Percentiles rank a stretch among this genome's conserved stretches.
These are phyloP conservation scores for Cyclotella distinguenda DNA, from an alignment of 108 stramenopile genomes.

Conservation along the genomic window DNA sequence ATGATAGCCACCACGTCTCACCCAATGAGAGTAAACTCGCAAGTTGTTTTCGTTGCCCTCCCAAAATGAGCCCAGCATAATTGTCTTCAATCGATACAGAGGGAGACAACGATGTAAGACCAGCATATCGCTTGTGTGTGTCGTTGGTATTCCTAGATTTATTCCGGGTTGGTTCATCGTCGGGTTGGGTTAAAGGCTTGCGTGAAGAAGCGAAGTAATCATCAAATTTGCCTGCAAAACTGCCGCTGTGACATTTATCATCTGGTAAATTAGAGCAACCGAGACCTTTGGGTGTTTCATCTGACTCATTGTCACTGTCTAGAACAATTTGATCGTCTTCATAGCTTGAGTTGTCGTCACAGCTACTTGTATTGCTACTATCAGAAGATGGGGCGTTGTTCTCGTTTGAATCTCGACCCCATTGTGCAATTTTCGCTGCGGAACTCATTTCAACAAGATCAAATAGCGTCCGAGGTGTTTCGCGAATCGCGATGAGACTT, in stretches of 20 bases:
- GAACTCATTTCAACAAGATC: constrained; percentile 71
- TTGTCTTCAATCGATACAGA: constrained; percentile 49
- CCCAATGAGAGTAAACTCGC: constrained; percentile 47
- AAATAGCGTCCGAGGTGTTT: constrained; percentile 32
- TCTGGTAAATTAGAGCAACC: constrained; percentile 43
- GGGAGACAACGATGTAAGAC: constrained; percentile 68
- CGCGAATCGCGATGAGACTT: background rate
- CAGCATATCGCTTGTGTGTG: constrained; percentile 32
- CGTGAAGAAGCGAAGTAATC: constrained; percentile 33
- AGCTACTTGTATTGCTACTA: constrained; percentile 28
- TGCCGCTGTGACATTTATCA: background rate
- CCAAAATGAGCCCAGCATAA: constrained; percentile 45
- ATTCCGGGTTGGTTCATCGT: background rate
- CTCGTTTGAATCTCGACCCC: constrained; percentile 50
- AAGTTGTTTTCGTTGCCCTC: constrained; percentile 55
- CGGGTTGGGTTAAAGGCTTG: constrained; percentile 11
- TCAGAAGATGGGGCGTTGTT: constrained; percentile 14
- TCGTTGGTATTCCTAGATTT: background rate
- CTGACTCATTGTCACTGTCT: constrained; percentile 23
- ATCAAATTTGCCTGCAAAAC: constrained; percentile 17
- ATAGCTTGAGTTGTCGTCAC: constrained; percentile 26
- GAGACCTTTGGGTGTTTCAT: constrained; percentile 47
- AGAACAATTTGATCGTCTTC: constrained; percentile 12
- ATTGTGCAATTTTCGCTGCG: constrained; percentile 69
- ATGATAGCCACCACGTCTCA: constrained; percentile 38